Percentiles rank a stretch among this genome's conserved stretches.
phyloP scores from a whole-genome alignment of 768 basidiomycete species.

The Hericium erinaceus region DNA sequence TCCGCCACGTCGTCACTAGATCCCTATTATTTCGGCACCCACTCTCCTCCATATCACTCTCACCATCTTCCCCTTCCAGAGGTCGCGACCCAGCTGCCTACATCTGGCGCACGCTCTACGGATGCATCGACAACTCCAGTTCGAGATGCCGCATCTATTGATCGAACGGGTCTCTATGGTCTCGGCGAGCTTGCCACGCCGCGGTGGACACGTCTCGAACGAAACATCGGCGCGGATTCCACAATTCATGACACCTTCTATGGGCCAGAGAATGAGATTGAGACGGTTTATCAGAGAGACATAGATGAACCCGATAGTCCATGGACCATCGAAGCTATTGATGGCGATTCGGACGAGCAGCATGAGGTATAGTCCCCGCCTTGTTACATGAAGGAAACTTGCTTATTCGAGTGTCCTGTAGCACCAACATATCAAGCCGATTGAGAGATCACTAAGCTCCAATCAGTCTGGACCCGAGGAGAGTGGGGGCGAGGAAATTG shows the following conservation, averaged over 20 bases:
- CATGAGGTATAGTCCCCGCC: constrained; percentile 44
- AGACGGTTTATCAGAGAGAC: constrained; percentile 26
- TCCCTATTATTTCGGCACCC: constrained; percentile 79
- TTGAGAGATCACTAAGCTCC: constrained; percentile 42
- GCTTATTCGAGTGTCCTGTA: constrained; percentile 17
- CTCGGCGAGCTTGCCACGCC: constrained; percentile 97
- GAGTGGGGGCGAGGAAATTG: constrained; percentile 84
- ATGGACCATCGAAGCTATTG: constrained; percentile 83
- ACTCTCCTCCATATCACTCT: constrained; percentile 53
- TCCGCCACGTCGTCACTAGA: constrained; percentile 79
- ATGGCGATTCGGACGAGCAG: constrained; percentile 65
- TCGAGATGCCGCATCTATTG: constrained; percentile 69
- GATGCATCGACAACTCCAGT: constrained; percentile 62
- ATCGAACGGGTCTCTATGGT: constrained; percentile 82
- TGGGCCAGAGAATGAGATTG: constrained; percentile 23
- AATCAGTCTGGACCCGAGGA: constrained; percentile 69
- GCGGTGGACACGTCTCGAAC: constrained; percentile 64
- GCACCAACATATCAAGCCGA: constrained; percentile 34
- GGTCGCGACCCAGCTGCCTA: constrained; percentile 34
- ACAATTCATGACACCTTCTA: constrained; percentile 26
- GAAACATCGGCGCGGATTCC: constrained; percentile 23
- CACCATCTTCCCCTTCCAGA: constrained; percentile 39
- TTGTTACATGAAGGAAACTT: constrained; percentile 1
- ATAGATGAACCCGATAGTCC: constrained; percentile 65
- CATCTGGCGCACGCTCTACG: constrained; percentile 46